Evolutionary conservation across 2,329 filamentous ascomycete genomes (phyloP), one percentile per base, ranked within the genome.

Genomic region (Diaporthe vexans): DNA sequence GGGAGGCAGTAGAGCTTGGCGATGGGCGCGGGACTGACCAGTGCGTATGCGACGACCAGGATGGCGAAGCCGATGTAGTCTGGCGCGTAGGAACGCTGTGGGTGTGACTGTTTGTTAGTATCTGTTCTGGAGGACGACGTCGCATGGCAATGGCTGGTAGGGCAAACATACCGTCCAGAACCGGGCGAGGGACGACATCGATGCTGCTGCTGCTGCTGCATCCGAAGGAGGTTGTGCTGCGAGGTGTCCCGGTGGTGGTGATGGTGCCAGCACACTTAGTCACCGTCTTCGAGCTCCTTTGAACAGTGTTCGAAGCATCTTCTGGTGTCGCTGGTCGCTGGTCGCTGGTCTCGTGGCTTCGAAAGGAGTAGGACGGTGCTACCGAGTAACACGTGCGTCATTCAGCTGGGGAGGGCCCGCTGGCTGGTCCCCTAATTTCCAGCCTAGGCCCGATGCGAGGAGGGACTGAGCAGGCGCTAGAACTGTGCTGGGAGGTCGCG

Each of bases 1-100:
- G 29, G 26, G 43, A 54, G 63, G 48, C n/a, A n/a, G n/a, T n/a
- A n/a, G n/a, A n/a, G 40, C 61, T 26, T 43, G 40, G 61, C 83
- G 58, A 82, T 79, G 71, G 81, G 54, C 61, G 81, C 37, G 78
- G 72, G 37, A 81, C 84, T 76, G 80, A 93, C 91, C 74, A 92
- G 79, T 24, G 93, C 83, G 83, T 94, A 97, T 69, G 88, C 90
- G 7, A 87, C 85, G 10, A 95, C 80, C n/a, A 98, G 87, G 52
- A 94, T 82, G 1, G 87, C 85, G 76, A 98, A 90, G 48, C 95
- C 94, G 40, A 97, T 84, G 84, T 97, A 98, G 82, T 99, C 97
- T 8, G 94, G 91, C 15, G 94, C 94, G 86, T 98, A 97, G 1
- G 94, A 95, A 81, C 91, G 92, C 90, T 95, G 79, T 58, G 79